Percentiles rank a stretch among this genome's conserved stretches.
These are phyloP conservation scores for Flaveria brownii DNA, from an alignment of 129 eudicot species.

Conservation along the genomic window DNA sequence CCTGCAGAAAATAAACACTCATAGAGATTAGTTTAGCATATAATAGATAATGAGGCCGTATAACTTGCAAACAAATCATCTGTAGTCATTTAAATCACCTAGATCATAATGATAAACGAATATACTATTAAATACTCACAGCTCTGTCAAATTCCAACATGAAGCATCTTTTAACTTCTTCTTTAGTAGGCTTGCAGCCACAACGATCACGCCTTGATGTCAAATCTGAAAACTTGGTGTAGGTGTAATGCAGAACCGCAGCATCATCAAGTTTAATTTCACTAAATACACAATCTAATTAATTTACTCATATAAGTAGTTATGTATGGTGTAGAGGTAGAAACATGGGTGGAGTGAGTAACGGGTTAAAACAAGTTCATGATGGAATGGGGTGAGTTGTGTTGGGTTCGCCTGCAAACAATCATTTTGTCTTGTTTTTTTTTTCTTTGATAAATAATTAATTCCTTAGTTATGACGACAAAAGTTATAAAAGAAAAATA, in stretches of 20 bases:
- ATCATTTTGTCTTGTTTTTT: not conserved
- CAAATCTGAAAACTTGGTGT: slow-evolving; percentile 73
- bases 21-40: slow-evolving; percentile 2
- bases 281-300: slow-evolving; percentile 34
- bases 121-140: slow-evolving; percentile 43
- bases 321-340: not conserved
- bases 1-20: slow-evolving; percentile 36
- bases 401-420: not conserved
- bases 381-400: not conserved
- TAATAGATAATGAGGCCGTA: not conserved
- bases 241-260: slow-evolving; percentile 71
- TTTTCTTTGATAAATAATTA: not conserved
- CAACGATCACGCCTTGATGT: slow-evolving; percentile 83
- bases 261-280: slow-evolving; percentile 63
- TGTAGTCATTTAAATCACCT: slow-evolving; percentile 4
- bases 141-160: slow-evolving; percentile 58
- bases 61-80: not conserved
- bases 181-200: slow-evolving; percentile 75
- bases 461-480: not conserved
- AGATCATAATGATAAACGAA: not conserved
- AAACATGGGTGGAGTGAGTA: not conserved
- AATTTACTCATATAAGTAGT: slow-evolving; percentile 11
- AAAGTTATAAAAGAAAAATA: not conserved
- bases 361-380: not conserved
- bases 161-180: slow-evolving; percentile 38